Evolutionary conservation across 2,329 filamentous ascomycete genomes (phyloP).

Genomic region (Chaetomium olivaceum): DNA sequence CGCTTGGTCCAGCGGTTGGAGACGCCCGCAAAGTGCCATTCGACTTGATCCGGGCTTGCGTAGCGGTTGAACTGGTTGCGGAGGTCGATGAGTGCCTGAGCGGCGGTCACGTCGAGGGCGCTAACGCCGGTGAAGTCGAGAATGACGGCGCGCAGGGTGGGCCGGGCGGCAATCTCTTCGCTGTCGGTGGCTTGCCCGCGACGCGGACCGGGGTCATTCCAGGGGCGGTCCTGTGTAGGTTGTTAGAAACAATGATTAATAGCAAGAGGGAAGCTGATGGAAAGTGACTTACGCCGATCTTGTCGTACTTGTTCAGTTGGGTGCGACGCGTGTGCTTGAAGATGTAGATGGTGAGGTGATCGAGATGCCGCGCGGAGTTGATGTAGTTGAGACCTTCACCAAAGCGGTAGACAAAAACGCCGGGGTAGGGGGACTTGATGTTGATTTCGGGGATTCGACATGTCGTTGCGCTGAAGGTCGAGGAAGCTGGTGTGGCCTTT

Average conservation of each 20-base stretch:
- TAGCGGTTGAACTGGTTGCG: conserved; percentile 92
- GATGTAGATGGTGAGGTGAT: conserved; percentile 70
- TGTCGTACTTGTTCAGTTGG: conserved; percentile 64
- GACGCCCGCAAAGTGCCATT: conserved; percentile 93
- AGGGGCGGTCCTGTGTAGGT: conserved; percentile 68
- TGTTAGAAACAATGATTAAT: neutral
- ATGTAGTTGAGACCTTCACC: conserved; percentile 95
- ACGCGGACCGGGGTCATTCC: conserved; percentile 88
- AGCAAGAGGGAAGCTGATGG: no score
- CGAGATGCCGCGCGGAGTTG: conserved; percentile 85
- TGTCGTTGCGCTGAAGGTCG: conserved; percentile 82
- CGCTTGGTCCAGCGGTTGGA: conserved; percentile 95
- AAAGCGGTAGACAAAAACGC: conserved; percentile 94
- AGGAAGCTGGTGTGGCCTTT: conserved; percentile 73
- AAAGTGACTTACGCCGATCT: conserved; percentile 48
- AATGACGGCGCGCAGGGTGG: conserved; percentile 66
- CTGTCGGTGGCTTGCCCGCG: conserved; percentile 41
- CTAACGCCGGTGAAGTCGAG: conserved; percentile 93
- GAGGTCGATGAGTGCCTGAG: conserved; percentile 90
- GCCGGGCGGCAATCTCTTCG: conserved; percentile 27
- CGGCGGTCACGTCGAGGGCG: conserved; percentile 87
- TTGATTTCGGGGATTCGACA: conserved; percentile 83
- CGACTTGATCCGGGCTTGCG: conserved; percentile 74
- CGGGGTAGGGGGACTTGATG: conserved; percentile 78
- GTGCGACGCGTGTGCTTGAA: conserved; percentile 74